Conservation (phyloP, 2,329 filamentous ascomycete genomes). For the Colletotrichum zoysiae region DNA sequence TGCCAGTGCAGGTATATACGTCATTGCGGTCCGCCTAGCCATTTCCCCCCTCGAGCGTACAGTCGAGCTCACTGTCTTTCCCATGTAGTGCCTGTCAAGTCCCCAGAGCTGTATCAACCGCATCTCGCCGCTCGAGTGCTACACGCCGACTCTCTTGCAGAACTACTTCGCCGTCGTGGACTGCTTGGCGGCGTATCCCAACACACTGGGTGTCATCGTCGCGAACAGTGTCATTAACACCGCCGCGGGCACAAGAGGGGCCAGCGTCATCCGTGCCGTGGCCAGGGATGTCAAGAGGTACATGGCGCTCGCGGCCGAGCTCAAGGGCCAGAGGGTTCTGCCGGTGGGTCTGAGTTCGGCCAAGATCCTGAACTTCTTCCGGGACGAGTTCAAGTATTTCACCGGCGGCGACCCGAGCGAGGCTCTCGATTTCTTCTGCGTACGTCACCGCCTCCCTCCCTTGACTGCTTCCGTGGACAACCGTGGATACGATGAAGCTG, state of each 20-base stretch:
- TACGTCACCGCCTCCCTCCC: constrained; percentile 10
- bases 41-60: background rate
- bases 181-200: constrained; percentile 46
- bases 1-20: background rate
- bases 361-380: constrained; percentile 7
- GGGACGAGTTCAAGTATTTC: constrained; percentile 43
- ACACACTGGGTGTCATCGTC: constrained; percentile 47
- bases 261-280: constrained; percentile 44
- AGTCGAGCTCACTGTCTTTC: background rate
- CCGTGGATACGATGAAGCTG: background rate
- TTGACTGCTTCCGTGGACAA: no score
- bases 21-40: background rate
- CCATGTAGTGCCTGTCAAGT: background rate
- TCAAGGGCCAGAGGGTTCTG: constrained; percentile 32
- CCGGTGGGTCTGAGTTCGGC: constrained; percentile 42
- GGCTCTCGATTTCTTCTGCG: constrained; percentile 43
- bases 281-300: constrained; percentile 48
- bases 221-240: background rate
- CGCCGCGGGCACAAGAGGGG: background rate
- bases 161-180: constrained; percentile 46
- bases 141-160: constrained; percentile 28
- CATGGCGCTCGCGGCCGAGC: constrained; percentile 41
- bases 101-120: background rate
- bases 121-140: background rate
- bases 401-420: constrained; percentile 39